These are phyloP conservation scores for Candida maesae DNA, from an alignment of 805 yeast species.

Conservation along the genomic window DNA sequence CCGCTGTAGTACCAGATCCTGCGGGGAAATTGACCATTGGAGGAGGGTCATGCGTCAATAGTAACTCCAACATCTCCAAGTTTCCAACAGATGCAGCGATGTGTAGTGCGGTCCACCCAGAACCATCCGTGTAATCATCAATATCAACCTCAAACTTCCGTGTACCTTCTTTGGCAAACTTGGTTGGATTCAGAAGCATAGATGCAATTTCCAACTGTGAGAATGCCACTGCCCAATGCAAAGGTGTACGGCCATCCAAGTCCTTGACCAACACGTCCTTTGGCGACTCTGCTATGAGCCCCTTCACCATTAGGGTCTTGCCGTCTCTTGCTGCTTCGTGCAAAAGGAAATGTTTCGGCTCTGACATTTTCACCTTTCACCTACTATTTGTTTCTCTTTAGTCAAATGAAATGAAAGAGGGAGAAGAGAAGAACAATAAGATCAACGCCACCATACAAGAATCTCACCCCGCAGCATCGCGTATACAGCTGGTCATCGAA, in stretches of 20 bases:
- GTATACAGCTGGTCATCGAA: too few species aligned
- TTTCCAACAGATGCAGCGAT: constrained; percentile 77
- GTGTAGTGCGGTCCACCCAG: constrained; percentile 90
- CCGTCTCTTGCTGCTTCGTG: constrained; percentile 69
- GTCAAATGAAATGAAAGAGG: too few species aligned
- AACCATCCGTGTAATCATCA: constrained; percentile 63
- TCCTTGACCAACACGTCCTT: constrained; percentile 48
- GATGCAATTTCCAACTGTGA: constrained; percentile 50
- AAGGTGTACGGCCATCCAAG: constrained; percentile 71
- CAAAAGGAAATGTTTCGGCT: constrained; percentile 22
- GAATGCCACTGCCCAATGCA: constrained; percentile 85
- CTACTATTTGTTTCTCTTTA: too few species aligned
- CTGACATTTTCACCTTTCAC: neutral
- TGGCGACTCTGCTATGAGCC: constrained; percentile 43
- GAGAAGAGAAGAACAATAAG: too few species aligned
- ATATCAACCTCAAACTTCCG: constrained; percentile 46
- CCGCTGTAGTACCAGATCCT: constrained; percentile 63
- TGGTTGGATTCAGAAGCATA: constrained; percentile 37
- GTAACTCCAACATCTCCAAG: constrained; percentile 42
- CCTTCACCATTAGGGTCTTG: constrained; percentile 46
- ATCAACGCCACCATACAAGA: too few species aligned
- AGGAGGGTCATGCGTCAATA: constrained; percentile 47
- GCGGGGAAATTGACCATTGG: constrained; percentile 65
- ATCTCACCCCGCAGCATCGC: too few species aligned
- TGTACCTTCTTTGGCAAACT: constrained; percentile 14